These are phyloP conservation scores for Arthroderma uncinatum DNA, from an alignment of 2,329 filamentous ascomycete species.

Conservation along the genomic window DNA sequence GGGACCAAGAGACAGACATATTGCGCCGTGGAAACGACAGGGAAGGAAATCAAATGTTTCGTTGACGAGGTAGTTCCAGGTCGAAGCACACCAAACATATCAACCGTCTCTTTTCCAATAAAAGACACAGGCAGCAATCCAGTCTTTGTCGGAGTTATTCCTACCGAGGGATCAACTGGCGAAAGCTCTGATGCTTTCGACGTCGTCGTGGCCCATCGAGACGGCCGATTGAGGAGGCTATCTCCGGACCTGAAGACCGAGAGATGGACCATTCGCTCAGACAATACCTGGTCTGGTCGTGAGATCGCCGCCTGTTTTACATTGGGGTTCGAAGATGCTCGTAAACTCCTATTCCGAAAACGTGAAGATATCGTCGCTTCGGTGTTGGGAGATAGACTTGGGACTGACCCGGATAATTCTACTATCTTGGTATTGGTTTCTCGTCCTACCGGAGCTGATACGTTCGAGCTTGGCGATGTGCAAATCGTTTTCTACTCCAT, in stretches of 20 bases:
- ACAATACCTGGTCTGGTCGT: conserved; percentile 21
- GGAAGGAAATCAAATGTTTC: conserved; percentile 45
- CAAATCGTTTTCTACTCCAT: conserved; percentile 32
- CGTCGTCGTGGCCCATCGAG: conserved; percentile 34
- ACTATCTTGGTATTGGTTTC: conserved; percentile 33
- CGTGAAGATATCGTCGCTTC: conserved; percentile 31
- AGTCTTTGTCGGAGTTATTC: conserved; percentile 31
- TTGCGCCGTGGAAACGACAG: conserved; percentile 39
- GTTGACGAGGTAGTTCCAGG: conserved; percentile 36
- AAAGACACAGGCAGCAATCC: conserved; percentile 30
- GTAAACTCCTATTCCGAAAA: conserved; percentile 30
- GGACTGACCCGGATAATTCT: conserved; percentile 21
- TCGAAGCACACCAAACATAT: conserved; percentile 27
- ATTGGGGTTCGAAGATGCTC: conserved; percentile 33
- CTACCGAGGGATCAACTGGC: conserved; percentile 18
- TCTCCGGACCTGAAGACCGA: conserved; percentile 31
- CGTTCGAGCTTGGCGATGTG: conserved; percentile 26
- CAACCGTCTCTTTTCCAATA: conserved; percentile 29
- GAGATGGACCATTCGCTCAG: conserved; percentile 30
- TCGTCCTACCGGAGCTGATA: conserved; percentile 23
- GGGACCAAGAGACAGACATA: conserved; percentile 46
- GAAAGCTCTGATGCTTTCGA: conserved; percentile 26
- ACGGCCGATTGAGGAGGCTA: conserved; percentile 34
- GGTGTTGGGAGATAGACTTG: conserved; percentile 24
- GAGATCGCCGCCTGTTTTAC: conserved; percentile 29